phyloP scores from a whole-genome alignment of 108 stramenopile species.

The Nannochloropsis salina region DNA sequence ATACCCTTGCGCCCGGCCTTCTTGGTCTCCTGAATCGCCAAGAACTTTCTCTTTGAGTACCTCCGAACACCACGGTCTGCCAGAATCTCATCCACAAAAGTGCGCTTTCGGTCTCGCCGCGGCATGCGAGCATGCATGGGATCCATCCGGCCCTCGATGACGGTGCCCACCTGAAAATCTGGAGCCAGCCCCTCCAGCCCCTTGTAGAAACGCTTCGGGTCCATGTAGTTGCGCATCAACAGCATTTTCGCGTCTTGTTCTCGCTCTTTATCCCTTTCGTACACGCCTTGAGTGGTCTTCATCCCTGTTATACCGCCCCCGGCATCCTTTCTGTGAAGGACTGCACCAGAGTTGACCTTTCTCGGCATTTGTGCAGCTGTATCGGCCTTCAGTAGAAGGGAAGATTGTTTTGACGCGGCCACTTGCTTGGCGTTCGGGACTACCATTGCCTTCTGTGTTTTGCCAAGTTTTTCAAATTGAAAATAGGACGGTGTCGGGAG shows the following conservation, averaged over 20 bases:
- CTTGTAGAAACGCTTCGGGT: constrained; percentile 95
- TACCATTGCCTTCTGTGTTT: neutral
- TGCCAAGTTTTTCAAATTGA: neutral
- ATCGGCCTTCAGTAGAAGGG: neutral
- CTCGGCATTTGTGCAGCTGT: neutral
- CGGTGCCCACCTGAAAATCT: constrained; percentile 71
- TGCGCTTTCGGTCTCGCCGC: constrained; percentile 70
- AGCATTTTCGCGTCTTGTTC: neutral
- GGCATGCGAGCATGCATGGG: constrained; percentile 72
- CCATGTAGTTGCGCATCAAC: constrained; percentile 76
- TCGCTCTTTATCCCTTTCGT: neutral
- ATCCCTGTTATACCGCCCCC: neutral
- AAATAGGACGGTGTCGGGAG: neutral
- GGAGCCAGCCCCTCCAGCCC: constrained; percentile 60
- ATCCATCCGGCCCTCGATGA: constrained; percentile 76
- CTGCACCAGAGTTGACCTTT: neutral
- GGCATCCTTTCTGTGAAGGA: neutral
- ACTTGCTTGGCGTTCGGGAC: neutral
- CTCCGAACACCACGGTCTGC: constrained; percentile 29
- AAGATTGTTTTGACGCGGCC: neutral
- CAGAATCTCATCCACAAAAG: constrained; percentile 81
- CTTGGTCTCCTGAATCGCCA: neutral
- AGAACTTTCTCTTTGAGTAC: neutral
- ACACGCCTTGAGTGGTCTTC: neutral
- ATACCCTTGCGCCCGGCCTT: neutral